phyloP scores from a whole-genome alignment of 1,284 basidiomycete genomes.

The Leccinum huronense region DNA sequence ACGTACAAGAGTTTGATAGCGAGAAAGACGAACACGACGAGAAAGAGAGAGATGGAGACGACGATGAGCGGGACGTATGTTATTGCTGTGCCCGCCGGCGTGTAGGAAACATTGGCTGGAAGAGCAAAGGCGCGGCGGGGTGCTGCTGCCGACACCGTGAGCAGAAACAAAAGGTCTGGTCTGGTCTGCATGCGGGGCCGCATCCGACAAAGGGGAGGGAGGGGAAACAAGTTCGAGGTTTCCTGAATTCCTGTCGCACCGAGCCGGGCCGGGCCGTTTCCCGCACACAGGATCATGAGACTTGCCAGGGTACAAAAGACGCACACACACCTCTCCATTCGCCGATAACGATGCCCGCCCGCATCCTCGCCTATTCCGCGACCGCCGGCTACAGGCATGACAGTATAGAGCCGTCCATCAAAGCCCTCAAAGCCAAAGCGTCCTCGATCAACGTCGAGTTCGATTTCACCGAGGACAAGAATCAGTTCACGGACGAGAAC shows the following conservation, averaged over 20 bases:
- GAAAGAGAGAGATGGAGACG: slow-evolving; percentile 19
- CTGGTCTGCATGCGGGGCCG: slow-evolving; percentile 14
- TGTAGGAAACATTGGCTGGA: slow-evolving; percentile 15
- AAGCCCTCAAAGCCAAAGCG: slow-evolving; percentile 46
- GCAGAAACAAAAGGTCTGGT: slow-evolving; percentile 1
- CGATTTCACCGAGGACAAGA: slow-evolving; percentile 55
- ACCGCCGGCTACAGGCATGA: slow-evolving; percentile 56
- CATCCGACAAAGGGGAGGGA: neutral
- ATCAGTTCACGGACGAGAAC: slow-evolving; percentile 48
- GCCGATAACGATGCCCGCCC: slow-evolving; percentile 28
- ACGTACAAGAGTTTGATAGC: slow-evolving; percentile 30
- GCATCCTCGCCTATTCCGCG: slow-evolving; percentile 44
- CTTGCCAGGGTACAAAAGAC: no score
- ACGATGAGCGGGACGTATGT: slow-evolving; percentile 19
- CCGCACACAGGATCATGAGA: neutral
- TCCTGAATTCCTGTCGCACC: neutral
- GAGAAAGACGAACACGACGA: slow-evolving; percentile 20
- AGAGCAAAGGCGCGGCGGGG: slow-evolving; percentile 15
- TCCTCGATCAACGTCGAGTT: slow-evolving; percentile 49
- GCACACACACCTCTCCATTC: neutral
- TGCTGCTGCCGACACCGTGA: neutral
- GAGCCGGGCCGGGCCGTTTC: neutral
- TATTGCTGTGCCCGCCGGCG: slow-evolving; percentile 3
- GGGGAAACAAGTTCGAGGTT: slow-evolving; percentile 11
- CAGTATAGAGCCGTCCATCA: slow-evolving; percentile 62